Percentiles rank a stretch among this genome's conserved stretches.
phyloP scores from a whole-genome alignment of 2,329 filamentous ascomycete genomes.

The Paracamarosporium sp. region DNA sequence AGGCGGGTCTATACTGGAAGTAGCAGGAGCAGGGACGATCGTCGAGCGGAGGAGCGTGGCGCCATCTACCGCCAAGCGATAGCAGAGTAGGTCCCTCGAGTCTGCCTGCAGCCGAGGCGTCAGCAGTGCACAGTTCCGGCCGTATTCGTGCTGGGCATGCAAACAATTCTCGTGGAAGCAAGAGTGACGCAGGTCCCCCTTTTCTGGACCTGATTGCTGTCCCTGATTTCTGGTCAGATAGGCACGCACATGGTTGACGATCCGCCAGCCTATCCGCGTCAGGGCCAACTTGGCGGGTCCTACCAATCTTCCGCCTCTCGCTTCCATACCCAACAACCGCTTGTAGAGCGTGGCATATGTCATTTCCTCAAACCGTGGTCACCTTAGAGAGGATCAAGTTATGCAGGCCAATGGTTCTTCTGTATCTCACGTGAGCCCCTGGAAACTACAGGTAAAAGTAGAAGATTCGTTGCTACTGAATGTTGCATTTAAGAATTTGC shows the following conservation, averaged over 20 bases:
- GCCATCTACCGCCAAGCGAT: background rate
- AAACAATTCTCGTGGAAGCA: background rate
- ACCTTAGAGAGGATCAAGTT: too few relatives aligned
- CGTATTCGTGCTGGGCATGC: background rate
- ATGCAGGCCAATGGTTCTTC: too few relatives aligned
- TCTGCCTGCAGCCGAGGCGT: background rate
- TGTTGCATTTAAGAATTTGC: too few relatives aligned
- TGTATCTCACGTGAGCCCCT: too few relatives aligned
- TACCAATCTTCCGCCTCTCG: background rate
- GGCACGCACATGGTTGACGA: background rate
- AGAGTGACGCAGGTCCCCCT: background rate
- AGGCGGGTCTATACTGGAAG: constrained; percentile 5
- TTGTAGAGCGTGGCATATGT: too few relatives aligned
- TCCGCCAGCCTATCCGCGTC: background rate
- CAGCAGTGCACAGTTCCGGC: background rate
- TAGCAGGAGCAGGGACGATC: constrained; percentile 10
- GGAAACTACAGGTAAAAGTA: too few relatives aligned
- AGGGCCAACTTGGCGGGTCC: background rate
- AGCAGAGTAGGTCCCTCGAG: background rate
- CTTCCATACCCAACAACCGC: background rate
- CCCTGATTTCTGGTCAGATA: too few relatives aligned
- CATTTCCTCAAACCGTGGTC: too few relatives aligned
- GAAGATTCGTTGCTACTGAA: too few relatives aligned
- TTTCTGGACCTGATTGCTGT: background rate
- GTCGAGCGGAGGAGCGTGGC: background rate